Evolutionary conservation across 1,284 basidiomycete species (phyloP), one percentile per base, ranked within the genome.

Genomic region (Neonothopanus nambi): DNA sequence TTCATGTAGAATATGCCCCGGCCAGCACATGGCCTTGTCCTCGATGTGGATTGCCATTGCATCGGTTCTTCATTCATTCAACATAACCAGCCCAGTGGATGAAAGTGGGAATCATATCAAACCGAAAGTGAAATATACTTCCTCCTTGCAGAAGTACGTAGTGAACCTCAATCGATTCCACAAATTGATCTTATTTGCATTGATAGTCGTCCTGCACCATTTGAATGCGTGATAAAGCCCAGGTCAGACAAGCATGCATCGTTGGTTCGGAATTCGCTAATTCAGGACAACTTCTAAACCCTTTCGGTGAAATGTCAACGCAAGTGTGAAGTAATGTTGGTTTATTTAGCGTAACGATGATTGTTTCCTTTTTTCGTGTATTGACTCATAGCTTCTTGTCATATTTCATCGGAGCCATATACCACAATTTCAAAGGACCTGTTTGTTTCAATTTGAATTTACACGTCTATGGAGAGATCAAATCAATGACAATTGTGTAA

Each of bases 191-290:
- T 35, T 26, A 18, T 17, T 20, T 21, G 40, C 2, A 52, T 42
- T 7, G 11, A 42, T 17, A 42, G 51, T 9, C 15, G 12, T 13
- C 51, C 51, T 13, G 43, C 37, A 26, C 51, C 51, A 11, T 52
- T 52, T 8, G 17, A 45, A 45, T 52, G 51, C 18, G 20, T 20
- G 5, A 52, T 45, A 30, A 52, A 41, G 15, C 37, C 51, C 47
- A 43, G 51, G 3, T 47, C 51, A 17, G 37, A 42, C 7, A 18
- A 23, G 33, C 51, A 52, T 47, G 44, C 24, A 28, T 15, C n/a
- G 0, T 26, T 47, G 6, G 21, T 52, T 5, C 36, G 8, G 17
- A 28, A 28, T 28, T 28, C 26, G 11, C 26, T 5, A 28, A 11
- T 28, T 28, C 26, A 28, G 11, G 11, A 28, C 26, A 28, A 5